phyloP scores from a whole-genome alignment of 257 asterid species.

The Verbena officinalis region DNA sequence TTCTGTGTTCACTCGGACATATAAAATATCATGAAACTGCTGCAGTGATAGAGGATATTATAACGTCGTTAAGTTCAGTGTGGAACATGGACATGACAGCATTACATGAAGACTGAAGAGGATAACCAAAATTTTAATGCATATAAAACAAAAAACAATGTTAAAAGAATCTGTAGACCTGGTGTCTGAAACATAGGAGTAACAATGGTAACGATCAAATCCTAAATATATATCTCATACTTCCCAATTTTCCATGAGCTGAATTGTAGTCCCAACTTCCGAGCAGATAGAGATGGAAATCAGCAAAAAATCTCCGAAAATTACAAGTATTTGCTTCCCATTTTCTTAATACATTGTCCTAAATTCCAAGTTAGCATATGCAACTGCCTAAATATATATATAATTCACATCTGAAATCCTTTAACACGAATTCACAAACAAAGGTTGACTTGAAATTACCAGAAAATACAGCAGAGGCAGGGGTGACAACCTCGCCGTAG shows the following conservation, averaged over 20 bases:
- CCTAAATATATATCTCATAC: background rate
- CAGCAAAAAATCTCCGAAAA: background rate
- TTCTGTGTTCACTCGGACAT: background rate
- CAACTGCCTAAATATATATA: background rate
- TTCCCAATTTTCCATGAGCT: background rate
- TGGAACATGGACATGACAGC: background rate
- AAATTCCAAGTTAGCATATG: background rate
- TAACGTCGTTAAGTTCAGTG: background rate
- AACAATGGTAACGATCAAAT: background rate
- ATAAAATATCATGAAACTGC: background rate
- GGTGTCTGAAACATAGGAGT: background rate
- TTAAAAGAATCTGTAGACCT: background rate
- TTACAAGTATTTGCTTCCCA: background rate
- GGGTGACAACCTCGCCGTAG: conserved; percentile 62
- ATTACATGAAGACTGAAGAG: background rate
- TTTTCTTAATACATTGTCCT: background rate
- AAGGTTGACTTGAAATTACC: conserved; percentile 39
- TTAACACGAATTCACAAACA: background rate
- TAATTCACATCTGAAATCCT: background rate
- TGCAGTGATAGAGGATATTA: background rate
- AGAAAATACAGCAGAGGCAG: conserved; percentile 28
- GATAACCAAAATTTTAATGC: background rate
- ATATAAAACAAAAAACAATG: background rate
- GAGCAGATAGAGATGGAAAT: background rate
- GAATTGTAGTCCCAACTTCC: conserved; percentile 3